Percentiles rank a stretch among this genome's conserved stretches.
phyloP scores from a whole-genome alignment of 139 green algal genomes.

The Asterochloris erici region DNA sequence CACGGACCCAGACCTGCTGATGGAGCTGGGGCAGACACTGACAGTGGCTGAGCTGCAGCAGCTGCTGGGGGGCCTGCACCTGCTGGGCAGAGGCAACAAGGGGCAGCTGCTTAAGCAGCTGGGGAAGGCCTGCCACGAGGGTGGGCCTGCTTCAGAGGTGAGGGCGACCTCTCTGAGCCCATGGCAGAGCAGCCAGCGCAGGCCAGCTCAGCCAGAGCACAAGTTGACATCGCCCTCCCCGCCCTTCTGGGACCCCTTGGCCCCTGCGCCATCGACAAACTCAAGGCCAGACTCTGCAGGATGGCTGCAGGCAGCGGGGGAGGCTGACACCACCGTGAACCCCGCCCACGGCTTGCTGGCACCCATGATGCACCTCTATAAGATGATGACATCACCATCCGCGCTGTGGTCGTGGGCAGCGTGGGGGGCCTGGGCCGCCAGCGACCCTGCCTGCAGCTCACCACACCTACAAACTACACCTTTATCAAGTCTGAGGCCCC shows the following conservation, averaged over 20 bases:
- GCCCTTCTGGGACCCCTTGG: no score
- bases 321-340: neutral
- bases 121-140: constrained; percentile 19
- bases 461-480: neutral
- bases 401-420: neutral
- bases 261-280: no score
- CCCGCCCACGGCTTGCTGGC: constrained; percentile 1
- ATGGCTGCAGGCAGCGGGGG: neutral
- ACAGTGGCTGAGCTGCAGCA: constrained; percentile 34
- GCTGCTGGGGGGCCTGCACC: constrained; percentile 2
- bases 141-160: neutral
- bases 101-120: constrained; percentile 16
- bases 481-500: neutral
- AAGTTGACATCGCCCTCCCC: no score
- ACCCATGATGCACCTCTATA: neutral
- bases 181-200: no score
- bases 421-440: neutral
- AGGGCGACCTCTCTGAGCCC: no score
- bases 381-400: neutral
- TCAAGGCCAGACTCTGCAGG: no score
- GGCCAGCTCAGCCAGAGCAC: no score
- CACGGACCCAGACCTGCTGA: neutral
- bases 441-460: constrained; percentile 16
- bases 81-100: neutral
- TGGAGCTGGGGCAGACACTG: constrained; percentile 20